Evolutionary conservation across 2,329 filamentous ascomycete species (phyloP), one percentile per base, ranked within the genome.

Genomic region (Arthrobotrys pseudoclavata): DNA sequence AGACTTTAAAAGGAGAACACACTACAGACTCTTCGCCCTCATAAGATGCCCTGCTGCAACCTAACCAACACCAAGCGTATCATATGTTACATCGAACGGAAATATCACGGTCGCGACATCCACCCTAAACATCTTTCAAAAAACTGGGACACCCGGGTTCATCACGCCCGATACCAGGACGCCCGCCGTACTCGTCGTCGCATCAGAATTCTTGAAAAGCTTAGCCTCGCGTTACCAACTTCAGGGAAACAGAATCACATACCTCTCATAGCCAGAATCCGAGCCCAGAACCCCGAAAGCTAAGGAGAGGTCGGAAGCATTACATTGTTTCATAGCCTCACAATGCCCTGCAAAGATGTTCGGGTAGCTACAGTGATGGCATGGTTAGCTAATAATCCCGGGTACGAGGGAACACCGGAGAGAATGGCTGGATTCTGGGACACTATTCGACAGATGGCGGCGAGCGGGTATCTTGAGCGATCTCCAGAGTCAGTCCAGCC

Each of bases 371-470:
- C 15, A 9, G 52, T 57, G 6, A 20, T 60, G 18, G 34, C 18
- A 1, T 60, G 34, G 55, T n/a, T 42, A 4, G 24, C 55, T 1
- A 26, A 24, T 0, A 40, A 60, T 10, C 52, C 52, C 18, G 52
- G 29, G 1, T 57, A 57, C 18, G 52, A 57, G 29, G 9, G 4
- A 15, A 6, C 26, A 9, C 52, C 52, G 3, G 29, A 34, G 1
- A 57, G n/a, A n/a, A 57, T 57, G 26, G n/a, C n/a, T 20, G 12
- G 15, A 2, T 57, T 57, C 18, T 57, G 52, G 52, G 34, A 40
- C 34, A 42, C 10, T 6, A 12, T 40, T 60, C 18, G 4, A 42
- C 7, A 9, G 18, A 42, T 20, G 26, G 20, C 20, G 13, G 29
- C n/a, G n/a, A 18, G 13, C 3, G 52, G 29, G 15, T 24, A 9